A percentile compares a stretch with the other conserved stretches of the same genome.
Evolutionary conservation across 2,329 filamentous ascomycete genomes (phyloP).

Genomic region (Chaetomium sp.): DNA sequence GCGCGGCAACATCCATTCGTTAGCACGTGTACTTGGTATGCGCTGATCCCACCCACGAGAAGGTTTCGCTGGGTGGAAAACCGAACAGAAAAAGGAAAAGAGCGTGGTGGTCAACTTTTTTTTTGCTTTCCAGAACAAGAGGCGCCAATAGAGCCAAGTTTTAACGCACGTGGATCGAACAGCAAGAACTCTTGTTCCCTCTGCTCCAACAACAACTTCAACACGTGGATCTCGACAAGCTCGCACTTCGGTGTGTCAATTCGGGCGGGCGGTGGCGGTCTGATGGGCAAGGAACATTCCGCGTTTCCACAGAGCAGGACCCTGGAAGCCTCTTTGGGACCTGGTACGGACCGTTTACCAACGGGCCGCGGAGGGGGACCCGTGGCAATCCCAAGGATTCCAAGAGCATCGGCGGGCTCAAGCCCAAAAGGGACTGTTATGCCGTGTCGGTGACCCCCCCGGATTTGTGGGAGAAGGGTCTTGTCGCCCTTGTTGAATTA

Average conservation of each 20-base stretch:
- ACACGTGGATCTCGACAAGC: slow-evolving; percentile 20
- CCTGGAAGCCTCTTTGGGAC: background rate
- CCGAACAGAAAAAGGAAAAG: slow-evolving; percentile 1
- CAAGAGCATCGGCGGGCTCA: slow-evolving; percentile 26
- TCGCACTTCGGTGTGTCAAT: slow-evolving; percentile 21
- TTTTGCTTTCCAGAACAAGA: background rate
- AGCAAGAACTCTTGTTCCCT: background rate
- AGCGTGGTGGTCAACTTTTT: slow-evolving; percentile 2
- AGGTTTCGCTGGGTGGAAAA: background rate
- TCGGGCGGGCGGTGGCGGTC: slow-evolving; percentile 24
- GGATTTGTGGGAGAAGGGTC: slow-evolving; percentile 29
- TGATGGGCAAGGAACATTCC: slow-evolving; percentile 13
- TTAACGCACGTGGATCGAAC: slow-evolving; percentile 20
- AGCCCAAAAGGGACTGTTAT: slow-evolving; percentile 27
- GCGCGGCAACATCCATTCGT: slow-evolving; percentile 10
- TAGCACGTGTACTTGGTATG: slow-evolving; percentile 14
- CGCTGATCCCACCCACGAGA: slow-evolving; percentile 12
- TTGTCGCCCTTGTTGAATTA: slow-evolving; percentile 20
- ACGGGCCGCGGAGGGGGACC: slow-evolving; percentile 34
- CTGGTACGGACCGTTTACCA: slow-evolving; percentile 30
- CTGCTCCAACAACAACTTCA: background rate
- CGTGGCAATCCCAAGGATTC: slow-evolving; percentile 28
- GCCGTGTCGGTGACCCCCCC: slow-evolving; percentile 31
- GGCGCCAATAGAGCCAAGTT: slow-evolving; percentile 5
- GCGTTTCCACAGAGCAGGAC: slow-evolving; percentile 15